Evolutionary conservation across 2,329 filamentous ascomycete genomes (phyloP).

Genomic region (Apiospora pterosperma): DNA sequence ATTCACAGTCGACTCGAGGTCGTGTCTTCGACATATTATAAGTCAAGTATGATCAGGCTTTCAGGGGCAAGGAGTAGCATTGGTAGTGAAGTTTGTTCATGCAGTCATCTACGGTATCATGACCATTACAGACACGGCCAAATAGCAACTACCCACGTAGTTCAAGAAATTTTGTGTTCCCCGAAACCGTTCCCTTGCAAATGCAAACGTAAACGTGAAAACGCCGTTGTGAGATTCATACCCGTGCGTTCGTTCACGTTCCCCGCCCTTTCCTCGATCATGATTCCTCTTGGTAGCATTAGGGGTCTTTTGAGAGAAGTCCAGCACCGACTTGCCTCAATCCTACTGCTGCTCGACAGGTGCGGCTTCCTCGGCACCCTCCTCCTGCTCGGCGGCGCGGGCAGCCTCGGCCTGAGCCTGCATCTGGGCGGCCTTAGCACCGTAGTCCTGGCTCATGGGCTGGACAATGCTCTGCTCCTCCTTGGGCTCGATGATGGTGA

Average conservation of each 20-base stretch:
- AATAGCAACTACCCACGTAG: slow-evolving; percentile 6
- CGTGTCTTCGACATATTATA: not conserved
- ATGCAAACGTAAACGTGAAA: slow-evolving; percentile 7
- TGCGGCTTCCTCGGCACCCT: slow-evolving; percentile 49
- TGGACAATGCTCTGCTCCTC: slow-evolving; percentile 95
- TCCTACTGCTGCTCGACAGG: slow-evolving; percentile 43
- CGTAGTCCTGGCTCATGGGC: slow-evolving; percentile 97
- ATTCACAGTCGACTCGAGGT: not conserved
- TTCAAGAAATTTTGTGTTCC: not conserved
- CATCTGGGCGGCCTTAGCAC: slow-evolving; percentile 73
- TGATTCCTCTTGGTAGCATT: not conserved
- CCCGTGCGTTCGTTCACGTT: slow-evolving; percentile 6
- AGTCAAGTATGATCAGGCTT: not conserved
- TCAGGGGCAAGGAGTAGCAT: not conserved
- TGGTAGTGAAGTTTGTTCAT: slow-evolving; percentile 5
- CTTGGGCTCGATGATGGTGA: slow-evolving; percentile 99
- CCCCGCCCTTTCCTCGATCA: not conserved
- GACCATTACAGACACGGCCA: slow-evolving; percentile 4
- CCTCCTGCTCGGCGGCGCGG: slow-evolving; percentile 46
- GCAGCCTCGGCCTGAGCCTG: slow-evolving; percentile 64
- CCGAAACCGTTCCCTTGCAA: slow-evolving; percentile 4
- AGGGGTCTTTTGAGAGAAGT: slow-evolving; percentile 15
- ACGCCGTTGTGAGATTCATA: slow-evolving; percentile 4
- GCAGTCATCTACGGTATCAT: slow-evolving; percentile 6
- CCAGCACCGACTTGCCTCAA: slow-evolving; percentile 34